These are phyloP conservation scores for Apiospora hydei DNA, from an alignment of 2,329 filamentous ascomycete genomes.

Conservation along the genomic window DNA sequence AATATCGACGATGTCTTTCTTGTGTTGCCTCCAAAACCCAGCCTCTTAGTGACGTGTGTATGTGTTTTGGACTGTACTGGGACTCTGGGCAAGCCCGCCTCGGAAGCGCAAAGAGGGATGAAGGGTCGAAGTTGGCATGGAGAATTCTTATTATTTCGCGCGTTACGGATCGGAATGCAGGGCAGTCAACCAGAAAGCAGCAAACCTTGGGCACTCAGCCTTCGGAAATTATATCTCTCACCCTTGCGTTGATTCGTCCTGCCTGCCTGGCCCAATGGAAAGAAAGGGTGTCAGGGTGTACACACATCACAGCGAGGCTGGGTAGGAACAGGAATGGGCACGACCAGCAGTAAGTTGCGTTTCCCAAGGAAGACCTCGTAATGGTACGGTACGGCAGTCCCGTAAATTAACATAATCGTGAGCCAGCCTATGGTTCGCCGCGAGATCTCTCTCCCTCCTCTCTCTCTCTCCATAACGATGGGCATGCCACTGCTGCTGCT, in stretches of 20 bases:
- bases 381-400: not conserved
- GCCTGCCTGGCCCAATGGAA: not conserved
- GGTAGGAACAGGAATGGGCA: not conserved
- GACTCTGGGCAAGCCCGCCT: not conserved
- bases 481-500: not conserved
- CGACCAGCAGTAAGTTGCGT: not conserved
- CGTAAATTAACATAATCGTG: not conserved
- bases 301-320: not conserved
- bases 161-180: constrained; percentile 9
- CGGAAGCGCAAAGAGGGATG: not conserved
- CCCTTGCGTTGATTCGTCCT: constrained; percentile 7
- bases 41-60: not conserved
- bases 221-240: constrained; percentile 15
- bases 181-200: not conserved
- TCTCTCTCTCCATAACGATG: not conserved
- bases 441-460: not conserved
- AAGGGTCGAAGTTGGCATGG: not conserved
- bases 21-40: not conserved
- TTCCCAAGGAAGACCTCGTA: not conserved
- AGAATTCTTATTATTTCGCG: not conserved
- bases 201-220: not conserved
- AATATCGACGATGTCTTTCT: not conserved
- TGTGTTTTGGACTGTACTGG: not conserved
- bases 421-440: not conserved
- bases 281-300: too few species aligned